These are phyloP conservation scores for Nephelium lappaceum DNA, from an alignment of 345 rosid species.

Conservation along the genomic window DNA sequence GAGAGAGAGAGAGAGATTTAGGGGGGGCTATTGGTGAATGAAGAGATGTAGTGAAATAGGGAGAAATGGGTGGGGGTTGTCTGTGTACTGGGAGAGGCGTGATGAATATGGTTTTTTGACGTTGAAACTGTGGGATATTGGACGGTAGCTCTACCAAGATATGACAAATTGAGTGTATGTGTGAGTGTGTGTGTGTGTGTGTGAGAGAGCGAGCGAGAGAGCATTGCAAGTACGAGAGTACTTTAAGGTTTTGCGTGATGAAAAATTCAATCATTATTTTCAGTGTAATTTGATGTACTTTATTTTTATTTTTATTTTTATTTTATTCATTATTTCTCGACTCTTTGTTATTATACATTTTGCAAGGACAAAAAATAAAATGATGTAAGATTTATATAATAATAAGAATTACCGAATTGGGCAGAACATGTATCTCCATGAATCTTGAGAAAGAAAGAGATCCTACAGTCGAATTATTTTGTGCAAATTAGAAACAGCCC, in stretches of 20 bases:
- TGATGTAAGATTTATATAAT: not conserved
- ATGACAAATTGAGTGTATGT: slow-evolving; percentile 20
- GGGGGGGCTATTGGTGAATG: not conserved
- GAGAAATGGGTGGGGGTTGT: not conserved
- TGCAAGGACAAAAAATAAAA: not conserved
- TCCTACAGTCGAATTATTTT: not conserved
- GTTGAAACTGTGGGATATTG: slow-evolving; percentile 40
- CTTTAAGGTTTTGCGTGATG: slow-evolving; percentile 39
- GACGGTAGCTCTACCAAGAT: slow-evolving; percentile 21
- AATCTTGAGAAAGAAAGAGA: slow-evolving; percentile 11
- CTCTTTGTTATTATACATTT: not conserved
- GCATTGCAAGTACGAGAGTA: slow-evolving; percentile 27
- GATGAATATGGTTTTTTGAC: slow-evolving; percentile 39
- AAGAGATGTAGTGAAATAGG: too few relatives aligned
- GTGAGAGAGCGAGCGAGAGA: not conserved
- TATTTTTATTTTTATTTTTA: not conserved
- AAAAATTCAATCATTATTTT: slow-evolving; percentile 29
- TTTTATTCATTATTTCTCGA: not conserved
- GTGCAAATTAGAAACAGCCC: slow-evolving; percentile 30
- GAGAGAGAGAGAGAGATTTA: slow-evolving; percentile 14
- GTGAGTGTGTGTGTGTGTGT: not conserved
- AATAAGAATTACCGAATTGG: slow-evolving; percentile 5
- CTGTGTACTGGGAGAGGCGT: slow-evolving; percentile 24
- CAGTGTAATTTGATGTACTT: slow-evolving; percentile 18
- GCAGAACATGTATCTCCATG: slow-evolving; percentile 13